Percentiles rank a stretch among this genome's conserved stretches.
These are phyloP conservation scores for Metschnikowia peoriensis DNA, from an alignment of 805 yeast genomes.

Conservation along the genomic window DNA sequence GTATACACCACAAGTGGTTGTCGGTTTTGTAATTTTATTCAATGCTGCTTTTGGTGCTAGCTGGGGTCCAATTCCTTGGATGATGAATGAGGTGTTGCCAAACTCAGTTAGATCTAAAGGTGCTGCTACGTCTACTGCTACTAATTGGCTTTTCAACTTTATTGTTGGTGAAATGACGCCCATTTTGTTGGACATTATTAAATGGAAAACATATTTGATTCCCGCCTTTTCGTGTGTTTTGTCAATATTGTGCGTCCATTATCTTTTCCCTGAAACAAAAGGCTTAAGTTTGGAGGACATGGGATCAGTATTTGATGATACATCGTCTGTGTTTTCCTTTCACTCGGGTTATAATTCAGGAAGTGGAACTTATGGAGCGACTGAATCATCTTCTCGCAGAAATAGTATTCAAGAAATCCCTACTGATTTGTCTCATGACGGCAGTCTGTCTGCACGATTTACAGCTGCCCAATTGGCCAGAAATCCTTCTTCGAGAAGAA, in stretches of 20 bases:
- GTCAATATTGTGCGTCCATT: conserved; percentile 70
- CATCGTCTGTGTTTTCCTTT: conserved; percentile 41
- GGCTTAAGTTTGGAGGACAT: conserved; percentile 87
- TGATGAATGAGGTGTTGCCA: conserved; percentile 85
- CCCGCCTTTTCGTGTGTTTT: conserved; percentile 77
- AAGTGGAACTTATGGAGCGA: conserved; percentile 13
- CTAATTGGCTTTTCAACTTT: conserved; percentile 92
- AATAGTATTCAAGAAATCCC: conserved; percentile 4
- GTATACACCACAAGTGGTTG: conserved; percentile 69
- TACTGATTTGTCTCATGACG: conserved; percentile 6
- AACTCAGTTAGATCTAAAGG: conserved; percentile 83
- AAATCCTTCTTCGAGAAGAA: conserved; percentile 31
- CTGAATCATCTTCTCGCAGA: conserved; percentile 12
- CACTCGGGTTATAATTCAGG: conserved; percentile 30
- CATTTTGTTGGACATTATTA: conserved; percentile 67
- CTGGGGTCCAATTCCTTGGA: conserved; percentile 97
- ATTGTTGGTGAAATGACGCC: conserved; percentile 93
- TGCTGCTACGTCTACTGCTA: conserved; percentile 85
- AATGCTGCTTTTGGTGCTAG: conserved; percentile 85
- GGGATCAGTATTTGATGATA: conserved; percentile 83
- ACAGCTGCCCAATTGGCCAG: conserved; percentile 46
- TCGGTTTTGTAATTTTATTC: conserved; percentile 69
- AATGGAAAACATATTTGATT: conserved; percentile 78
- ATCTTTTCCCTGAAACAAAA: conserved; percentile 83
- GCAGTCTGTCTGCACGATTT: conserved; percentile 6